phyloP scores from a whole-genome alignment of 1,284 basidiomycete genomes.

The Volvariella surrecta region DNA sequence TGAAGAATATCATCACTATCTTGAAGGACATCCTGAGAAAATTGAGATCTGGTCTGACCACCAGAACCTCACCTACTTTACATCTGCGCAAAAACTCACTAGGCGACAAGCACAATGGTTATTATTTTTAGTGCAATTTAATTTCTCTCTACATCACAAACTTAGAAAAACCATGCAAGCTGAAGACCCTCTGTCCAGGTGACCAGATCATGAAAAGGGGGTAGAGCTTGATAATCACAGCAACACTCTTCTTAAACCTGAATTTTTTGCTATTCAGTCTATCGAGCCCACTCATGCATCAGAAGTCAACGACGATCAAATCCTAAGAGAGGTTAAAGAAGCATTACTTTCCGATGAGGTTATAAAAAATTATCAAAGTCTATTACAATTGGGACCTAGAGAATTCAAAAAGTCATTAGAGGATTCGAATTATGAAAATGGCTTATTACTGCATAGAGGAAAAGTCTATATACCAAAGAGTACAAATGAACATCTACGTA shows the following conservation, averaged over 20 bases:
- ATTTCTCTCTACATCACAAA: constrained; percentile 28
- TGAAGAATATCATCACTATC: constrained; percentile 9
- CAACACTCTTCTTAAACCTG: constrained; percentile 18
- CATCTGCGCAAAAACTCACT: constrained; percentile 24
- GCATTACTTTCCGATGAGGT: no score
- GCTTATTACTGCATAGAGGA: no score
- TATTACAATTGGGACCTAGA: neutral
- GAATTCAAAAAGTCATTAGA: neutral
- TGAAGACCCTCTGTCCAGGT: constrained; percentile 31
- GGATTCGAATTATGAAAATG: neutral
- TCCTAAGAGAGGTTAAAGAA: constrained; percentile 8
- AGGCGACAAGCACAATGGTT: constrained; percentile 33
- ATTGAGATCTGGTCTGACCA: constrained; percentile 9
- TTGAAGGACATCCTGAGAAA: constrained; percentile 2
- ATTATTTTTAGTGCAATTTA: constrained; percentile 22
- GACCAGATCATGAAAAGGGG: constrained; percentile 23
- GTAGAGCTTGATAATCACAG: constrained; percentile 20
- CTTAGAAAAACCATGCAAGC: constrained; percentile 24
- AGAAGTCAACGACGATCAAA: constrained; percentile 7
- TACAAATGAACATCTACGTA: no score
- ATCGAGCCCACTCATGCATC: constrained; percentile 4
- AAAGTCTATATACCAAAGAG: neutral
- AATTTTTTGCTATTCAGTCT: constrained; percentile 9
- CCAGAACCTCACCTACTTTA: constrained; percentile 23
- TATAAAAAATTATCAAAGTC: neutral